Base-by-base conservation (phyloP, 2,329 filamentous ascomycete species). In the Neonectria faginata region DNA sequence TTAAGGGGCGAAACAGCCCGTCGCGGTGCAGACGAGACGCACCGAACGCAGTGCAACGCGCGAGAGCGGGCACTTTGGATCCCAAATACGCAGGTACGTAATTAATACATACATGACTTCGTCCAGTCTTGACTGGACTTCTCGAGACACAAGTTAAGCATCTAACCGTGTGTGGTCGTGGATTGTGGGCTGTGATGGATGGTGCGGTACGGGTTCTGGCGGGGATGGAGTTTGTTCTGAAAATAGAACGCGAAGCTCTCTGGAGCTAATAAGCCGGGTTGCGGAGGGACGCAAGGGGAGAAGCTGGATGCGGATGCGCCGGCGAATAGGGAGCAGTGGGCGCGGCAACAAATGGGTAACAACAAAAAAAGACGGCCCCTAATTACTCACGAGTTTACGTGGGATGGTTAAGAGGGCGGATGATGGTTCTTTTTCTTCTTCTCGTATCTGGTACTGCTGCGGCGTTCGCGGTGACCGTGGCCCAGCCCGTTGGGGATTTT, bases 1-100 rank as follows among this genome's bases (percentile, higher is more conserved):
- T 50, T 50, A 50, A 50, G 47, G 47, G 48, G 47, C 27, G 27
- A 33, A 51, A 11, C 12, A 33, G 48, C 47, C 47, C 47, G 47
- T 50, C 12, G 7, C 18, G 47, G 16, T 50, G 27, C 47, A 31
- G 27, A 10, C 27, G 27, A 12, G 27, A 33, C 12, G 25, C 25
- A 20, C 20, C 20, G 20, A 25, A 25, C 25, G 5, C 25, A 25
- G 25, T 5, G 27, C n/a, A 29, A 51, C 29, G 47, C 27, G 27
- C 16, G n/a, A 51, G 29, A 51, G 29, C 36, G 48, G 48, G 48
- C 29, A 51, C 48, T 3, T 3, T n/a, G n/a, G 39, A 11, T 42
- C 39, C n/a, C 5, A 18, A n/a, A 20, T 42, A 20, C 39, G 36
- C 14, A 39, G 36, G 36, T 39, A 39, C 36, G 36, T 39, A 39